Conservation (phyloP, 2,329 filamentous ascomycete species). For the Dactylellina sp. region DNA sequence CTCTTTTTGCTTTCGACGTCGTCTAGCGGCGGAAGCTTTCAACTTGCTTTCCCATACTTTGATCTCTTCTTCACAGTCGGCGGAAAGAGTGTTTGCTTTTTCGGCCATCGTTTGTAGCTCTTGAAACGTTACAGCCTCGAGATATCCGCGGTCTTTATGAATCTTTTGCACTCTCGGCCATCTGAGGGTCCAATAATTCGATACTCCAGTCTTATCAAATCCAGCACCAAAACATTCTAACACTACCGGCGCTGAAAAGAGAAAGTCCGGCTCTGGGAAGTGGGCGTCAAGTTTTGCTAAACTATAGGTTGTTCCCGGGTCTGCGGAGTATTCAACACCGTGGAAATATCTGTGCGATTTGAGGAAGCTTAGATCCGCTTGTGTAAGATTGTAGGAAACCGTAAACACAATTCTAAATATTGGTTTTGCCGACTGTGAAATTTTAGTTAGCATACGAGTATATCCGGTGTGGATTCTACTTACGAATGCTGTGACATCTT, state of each 20-base stretch:
- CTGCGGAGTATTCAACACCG: conserved; percentile 61
- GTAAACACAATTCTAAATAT: conserved; percentile 62
- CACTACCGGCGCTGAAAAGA: conserved; percentile 77
- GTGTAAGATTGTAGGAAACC: conserved; percentile 65
- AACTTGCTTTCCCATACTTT: conserved; percentile 72
- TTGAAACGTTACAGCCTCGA: conserved; percentile 75
- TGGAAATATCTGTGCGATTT: conserved; percentile 64
- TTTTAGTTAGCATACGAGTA: neutral
- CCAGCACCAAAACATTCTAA: conserved; percentile 84
- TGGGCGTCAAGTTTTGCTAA: conserved; percentile 3
- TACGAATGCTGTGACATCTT: conserved; percentile 65
- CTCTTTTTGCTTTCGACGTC: neutral
- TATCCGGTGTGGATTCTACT: neutral
- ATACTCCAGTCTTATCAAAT: conserved; percentile 78
- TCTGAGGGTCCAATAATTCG: conserved; percentile 77
- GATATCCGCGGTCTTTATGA: conserved; percentile 78
- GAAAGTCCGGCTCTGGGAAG: conserved; percentile 47
- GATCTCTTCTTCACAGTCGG: conserved; percentile 73
- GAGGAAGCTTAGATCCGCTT: conserved; percentile 64
- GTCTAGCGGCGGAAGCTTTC: conserved; percentile 19
- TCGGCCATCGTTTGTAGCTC: conserved; percentile 77
- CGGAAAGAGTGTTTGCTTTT: conserved; percentile 67
- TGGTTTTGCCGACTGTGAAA: conserved; percentile 59
- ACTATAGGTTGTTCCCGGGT: conserved; percentile 13
- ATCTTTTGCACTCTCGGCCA: conserved; percentile 82